Conservation (phyloP, 2,329 filamentous ascomycete species). For the Paecilomyces sp. region DNA sequence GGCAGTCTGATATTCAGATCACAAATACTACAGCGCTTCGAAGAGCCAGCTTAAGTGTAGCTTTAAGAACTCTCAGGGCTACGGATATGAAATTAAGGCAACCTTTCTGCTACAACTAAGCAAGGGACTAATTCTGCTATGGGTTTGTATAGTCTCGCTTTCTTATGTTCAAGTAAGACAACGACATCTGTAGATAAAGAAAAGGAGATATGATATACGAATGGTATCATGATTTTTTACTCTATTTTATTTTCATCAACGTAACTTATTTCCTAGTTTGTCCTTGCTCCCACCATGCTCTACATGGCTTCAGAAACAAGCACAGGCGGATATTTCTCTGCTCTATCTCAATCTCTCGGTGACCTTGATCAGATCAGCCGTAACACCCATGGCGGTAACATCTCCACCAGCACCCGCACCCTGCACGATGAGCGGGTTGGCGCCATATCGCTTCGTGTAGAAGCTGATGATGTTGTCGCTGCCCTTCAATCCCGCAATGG, state of each 20-base stretch:
- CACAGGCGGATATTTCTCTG: not conserved
- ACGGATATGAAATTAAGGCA: too few relatives aligned
- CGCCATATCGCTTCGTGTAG: constrained; percentile 90
- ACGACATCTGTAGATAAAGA: not conserved
- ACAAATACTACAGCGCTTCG: too few relatives aligned
- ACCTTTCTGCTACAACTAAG: too few relatives aligned
- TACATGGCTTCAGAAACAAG: not conserved
- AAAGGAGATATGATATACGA: not conserved
- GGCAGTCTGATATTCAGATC: too few relatives aligned
- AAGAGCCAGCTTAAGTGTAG: too few relatives aligned
- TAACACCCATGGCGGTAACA: constrained; percentile 96
- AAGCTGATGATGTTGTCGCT: constrained; percentile 99
- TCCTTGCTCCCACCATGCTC: not conserved
- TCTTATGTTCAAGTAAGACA: not conserved
- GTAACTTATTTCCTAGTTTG: constrained; percentile 24
- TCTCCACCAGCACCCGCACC: constrained; percentile 90
- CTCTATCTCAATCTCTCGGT: constrained; percentile 56
- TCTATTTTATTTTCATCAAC: not conserved
- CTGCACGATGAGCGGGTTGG: constrained; percentile 87
- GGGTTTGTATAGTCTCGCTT: not conserved
- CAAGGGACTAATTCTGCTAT: not conserved
- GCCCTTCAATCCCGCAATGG: constrained; percentile 89
- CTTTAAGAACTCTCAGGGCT: too few relatives aligned
- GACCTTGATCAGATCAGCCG: constrained; percentile 87
- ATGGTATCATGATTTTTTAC: not conserved